These are phyloP conservation scores for Cystodermella granulosa DNA, from an alignment of 1,284 basidiomycete species.

Conservation along the genomic window DNA sequence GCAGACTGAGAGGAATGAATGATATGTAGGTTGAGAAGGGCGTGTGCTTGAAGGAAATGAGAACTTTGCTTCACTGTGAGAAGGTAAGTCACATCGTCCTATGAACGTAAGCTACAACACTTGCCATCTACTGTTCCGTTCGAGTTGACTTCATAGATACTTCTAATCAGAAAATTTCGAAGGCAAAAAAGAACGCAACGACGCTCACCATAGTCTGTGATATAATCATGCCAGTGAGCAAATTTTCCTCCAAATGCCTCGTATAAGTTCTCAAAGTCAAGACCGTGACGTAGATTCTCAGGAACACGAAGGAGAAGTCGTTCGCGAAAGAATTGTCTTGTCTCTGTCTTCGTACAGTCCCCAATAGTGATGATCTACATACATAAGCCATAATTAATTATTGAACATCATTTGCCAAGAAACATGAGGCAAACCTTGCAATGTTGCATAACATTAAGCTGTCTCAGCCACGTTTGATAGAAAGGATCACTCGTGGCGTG, in stretches of 20 bases:
- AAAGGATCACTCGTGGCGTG: constrained; percentile 81
- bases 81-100: not conserved
- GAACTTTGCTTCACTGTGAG: constrained; percentile 64
- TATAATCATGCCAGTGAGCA: constrained; percentile 73
- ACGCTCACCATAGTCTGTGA: constrained; percentile 63
- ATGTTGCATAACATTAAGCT: constrained; percentile 72
- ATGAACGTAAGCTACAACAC: constrained; percentile 3
- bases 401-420: too few species aligned
- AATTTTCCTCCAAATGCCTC: constrained; percentile 78
- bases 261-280: constrained; percentile 69
- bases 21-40: constrained; percentile 67
- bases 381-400: too few species aligned
- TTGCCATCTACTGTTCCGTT: constrained; percentile 31
- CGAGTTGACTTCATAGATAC: constrained; percentile 38
- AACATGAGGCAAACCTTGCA: too few species aligned
- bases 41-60: constrained; percentile 72
- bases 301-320: constrained; percentile 59
- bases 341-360: constrained; percentile 69
- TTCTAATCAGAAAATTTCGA: too few species aligned
- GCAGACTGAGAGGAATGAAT: constrained; percentile 64
- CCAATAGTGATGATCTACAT: constrained; percentile 70
- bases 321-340: constrained; percentile 59
- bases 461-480: constrained; percentile 75
- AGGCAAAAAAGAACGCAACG: not conserved
- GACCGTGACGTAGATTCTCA: constrained; percentile 45